Evolutionary conservation across 106 monocot genomes (phyloP), one percentile per base, ranked within the genome.

Genomic region (Acanthochlamys bracteata): DNA sequence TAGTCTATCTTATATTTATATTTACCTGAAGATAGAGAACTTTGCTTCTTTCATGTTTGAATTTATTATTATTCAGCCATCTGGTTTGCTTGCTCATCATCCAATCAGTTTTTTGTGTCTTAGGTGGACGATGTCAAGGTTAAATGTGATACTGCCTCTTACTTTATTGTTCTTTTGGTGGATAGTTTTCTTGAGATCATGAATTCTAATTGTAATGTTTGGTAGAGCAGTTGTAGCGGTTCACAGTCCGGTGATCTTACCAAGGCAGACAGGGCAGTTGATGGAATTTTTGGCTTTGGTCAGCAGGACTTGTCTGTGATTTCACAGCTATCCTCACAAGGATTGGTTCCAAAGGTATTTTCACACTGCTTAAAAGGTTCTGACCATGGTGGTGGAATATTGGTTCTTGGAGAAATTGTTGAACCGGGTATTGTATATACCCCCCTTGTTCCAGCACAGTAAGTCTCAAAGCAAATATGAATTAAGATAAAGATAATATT

Each of bases 281-380:
- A 91, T 78, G 96, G 96, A 14, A 96, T 96, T 66, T 96, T 91
- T 75, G 96, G 96, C 25, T 88, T 96, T 77, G 96, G 96, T 39
- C 90, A 88, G 74, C 77, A 96, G 47, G 78, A 69, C 2, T 61
- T 88, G 40, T 96, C 96, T 64, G 82, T 96, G 26, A 69, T 96
- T 59, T 96, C 96, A 41, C 96, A 96, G 72, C 71, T 96, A 39
- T 83, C 79, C 22, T 78, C 84, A 61, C 51, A 64, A 55, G 95
- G 90, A 25, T 77, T 90, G 46, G 65, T 87, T 53, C 95, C 95
- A 43, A 88, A 82, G 56, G 90, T 88, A 10, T 96, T 96, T 60
- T 96, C 95, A 56, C 95, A 96, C 69, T 96, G 95, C 74, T 71
- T 96, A 41, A 88, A 75, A 77, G 87, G 95, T 4, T 82, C 95